A percentile compares a stretch with the other conserved stretches of the same genome.
Conservation (phyloP, 345 rosid species). For the Euphorbia tirucalli region DNA sequence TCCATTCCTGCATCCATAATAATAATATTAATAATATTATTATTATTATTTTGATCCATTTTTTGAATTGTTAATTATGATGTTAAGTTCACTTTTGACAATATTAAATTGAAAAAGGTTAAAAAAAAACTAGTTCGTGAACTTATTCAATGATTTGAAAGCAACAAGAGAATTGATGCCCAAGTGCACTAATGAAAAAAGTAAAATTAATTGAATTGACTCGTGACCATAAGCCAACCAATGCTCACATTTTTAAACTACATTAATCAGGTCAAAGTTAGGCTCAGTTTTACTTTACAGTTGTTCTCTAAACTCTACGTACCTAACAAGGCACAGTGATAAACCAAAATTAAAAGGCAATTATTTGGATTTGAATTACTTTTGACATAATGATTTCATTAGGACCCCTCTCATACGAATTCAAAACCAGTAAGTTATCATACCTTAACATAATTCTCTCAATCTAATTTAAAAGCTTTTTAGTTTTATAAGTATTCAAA, state of each 20-base stretch:
- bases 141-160: not conserved
- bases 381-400: not conserved
- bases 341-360: no score
- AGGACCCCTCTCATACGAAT: no score
- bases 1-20: slow-evolving; percentile 76
- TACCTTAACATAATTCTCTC: no score
- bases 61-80: no score
- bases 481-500: no score
- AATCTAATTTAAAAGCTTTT: no score
- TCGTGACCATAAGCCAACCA: slow-evolving; percentile 6
- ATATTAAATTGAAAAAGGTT: no score
- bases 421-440: no score
- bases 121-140: not conserved
- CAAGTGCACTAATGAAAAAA: not conserved
- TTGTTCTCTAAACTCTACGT: not conserved
- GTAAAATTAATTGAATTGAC: not conserved
- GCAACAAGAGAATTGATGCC: not conserved
- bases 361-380: not conserved
- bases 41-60: no score
- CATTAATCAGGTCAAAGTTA: not conserved
- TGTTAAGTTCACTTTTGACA: no score
- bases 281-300: slow-evolving; percentile 5
- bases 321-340: not conserved
- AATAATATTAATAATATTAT: no score
- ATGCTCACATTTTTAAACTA: not conserved